Evolutionary conservation across 306 rosid species (phyloP).

Genomic region (Glycyrrhiza uralensis): DNA sequence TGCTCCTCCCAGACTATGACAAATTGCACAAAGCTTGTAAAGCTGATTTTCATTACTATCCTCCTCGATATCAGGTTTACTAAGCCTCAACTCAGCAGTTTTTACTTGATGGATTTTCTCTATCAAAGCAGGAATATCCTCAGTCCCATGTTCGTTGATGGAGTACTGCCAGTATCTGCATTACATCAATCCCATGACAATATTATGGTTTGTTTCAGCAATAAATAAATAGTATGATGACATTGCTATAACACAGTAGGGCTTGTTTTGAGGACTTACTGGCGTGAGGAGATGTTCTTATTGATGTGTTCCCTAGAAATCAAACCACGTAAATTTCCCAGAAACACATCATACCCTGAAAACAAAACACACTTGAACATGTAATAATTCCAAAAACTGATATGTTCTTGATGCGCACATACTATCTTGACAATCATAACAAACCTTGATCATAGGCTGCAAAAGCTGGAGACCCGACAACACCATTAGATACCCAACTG

Average conservation of each 20-base stretch:
- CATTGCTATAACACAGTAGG: neutral
- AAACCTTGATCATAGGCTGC: slow-evolving; percentile 97
- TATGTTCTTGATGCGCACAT: neutral
- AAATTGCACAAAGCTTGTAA: slow-evolving; percentile 76
- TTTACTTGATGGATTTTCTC: slow-evolving; percentile 84
- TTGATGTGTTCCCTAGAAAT: slow-evolving; percentile 78
- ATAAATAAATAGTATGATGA: neutral
- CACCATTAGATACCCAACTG: slow-evolving; percentile 98
- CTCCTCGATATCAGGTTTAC: slow-evolving; percentile 55
- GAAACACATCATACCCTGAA: slow-evolving; percentile 86
- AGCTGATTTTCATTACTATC: slow-evolving; percentile 59
- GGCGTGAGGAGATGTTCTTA: slow-evolving; percentile 71
- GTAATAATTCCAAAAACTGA: slow-evolving; percentile 3
- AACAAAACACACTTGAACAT: slow-evolving; percentile 7
- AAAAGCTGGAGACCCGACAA: slow-evolving; percentile 98
- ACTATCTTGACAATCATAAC: slow-evolving; percentile 18
- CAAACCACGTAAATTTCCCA: slow-evolving; percentile 83
- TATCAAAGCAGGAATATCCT: slow-evolving; percentile 87
- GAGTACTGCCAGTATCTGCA: slow-evolving; percentile 93
- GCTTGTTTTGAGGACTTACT: slow-evolving; percentile 52
- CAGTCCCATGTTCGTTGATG: slow-evolving; percentile 85
- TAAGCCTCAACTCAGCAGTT: slow-evolving; percentile 66
- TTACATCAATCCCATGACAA: slow-evolving; percentile 3
- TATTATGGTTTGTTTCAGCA: neutral
- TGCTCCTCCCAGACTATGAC: slow-evolving; percentile 96